Base-by-base conservation (phyloP, 257 asterid genomes). In the Vinca minor region DNA sequence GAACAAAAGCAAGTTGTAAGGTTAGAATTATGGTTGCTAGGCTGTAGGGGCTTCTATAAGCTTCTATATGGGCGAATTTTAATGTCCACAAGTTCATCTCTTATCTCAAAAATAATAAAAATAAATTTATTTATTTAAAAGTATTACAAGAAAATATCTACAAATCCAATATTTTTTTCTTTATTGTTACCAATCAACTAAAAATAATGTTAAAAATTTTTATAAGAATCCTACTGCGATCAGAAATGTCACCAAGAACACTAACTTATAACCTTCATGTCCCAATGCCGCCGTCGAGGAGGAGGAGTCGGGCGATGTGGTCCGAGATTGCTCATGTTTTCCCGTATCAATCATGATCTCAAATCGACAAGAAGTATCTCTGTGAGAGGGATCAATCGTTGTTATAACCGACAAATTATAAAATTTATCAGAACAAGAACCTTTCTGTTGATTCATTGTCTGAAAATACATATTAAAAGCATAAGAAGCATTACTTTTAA, bases 391-490 rank as follows among this genome's bases (percentile, higher is more conserved):
- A 73, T 91, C 94, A 17, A 88, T 84, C 17, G 73, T 67, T 9
- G 96, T 92, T 0, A 84, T 59, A 12, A 62, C 70, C 3, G 96
- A 77, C 69, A 86, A 67, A 18, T 81, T 80, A n/a, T 59, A 49
- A 62, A 88, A 86, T 76, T 71, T 71, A 44, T 85, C 93, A 38
- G 42, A 3, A 20, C 98, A 92, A 9, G 96, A 60, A 53, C 98
- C 95, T 50, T 61, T 73, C 71, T 64, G 81, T 68, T 88, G 98
- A 69, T 85, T 76, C 91, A 78, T 62, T 1, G 88, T 82, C 80
- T 92, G 98, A 26, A 80, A 92, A 59, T 82, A 92, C 85, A 77
- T 76, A 54, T 92, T 92, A 21, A 92, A 92, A 5, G 95, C 98
- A 15, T 85, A 89, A 0, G 96, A 88, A 18, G 95, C 96, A 28